Percentiles rank a stretch among this genome's conserved stretches.
These are phyloP conservation scores for Oryza brachyantha DNA, from an alignment of 176 grass and related monocot genomes.

Conservation along the genomic window DNA sequence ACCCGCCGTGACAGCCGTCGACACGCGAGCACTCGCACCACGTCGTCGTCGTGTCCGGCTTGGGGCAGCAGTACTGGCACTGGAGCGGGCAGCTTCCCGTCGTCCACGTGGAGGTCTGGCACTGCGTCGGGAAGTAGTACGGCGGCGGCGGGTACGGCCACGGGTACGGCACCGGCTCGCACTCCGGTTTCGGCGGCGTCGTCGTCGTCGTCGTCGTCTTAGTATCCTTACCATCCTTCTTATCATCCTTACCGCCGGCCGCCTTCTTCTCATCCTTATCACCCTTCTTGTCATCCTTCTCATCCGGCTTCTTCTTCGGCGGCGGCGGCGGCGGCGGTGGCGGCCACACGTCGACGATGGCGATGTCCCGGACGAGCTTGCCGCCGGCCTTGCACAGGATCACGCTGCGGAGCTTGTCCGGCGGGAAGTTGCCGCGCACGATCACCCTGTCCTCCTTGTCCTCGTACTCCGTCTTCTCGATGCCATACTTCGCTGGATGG, in stretches of 20 bases:
- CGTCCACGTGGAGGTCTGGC: not conserved
- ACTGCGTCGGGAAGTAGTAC: not conserved
- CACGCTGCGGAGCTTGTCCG: constrained; percentile 3
- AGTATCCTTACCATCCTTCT: too few species aligned
- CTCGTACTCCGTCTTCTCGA: constrained; percentile 42
- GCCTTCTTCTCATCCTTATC: too few species aligned
- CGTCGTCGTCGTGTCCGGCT: not conserved
- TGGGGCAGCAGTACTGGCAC: constrained; percentile 25
- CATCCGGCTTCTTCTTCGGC: not conserved
- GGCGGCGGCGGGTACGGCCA: constrained; percentile 13
- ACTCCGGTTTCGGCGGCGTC: not conserved
- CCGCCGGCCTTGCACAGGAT: constrained; percentile 12
- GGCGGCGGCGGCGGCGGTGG: too few species aligned
- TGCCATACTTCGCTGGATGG: constrained; percentile 26
- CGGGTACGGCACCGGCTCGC: constrained; percentile 2
- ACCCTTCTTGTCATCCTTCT: too few species aligned
- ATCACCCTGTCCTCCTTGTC: not conserved
- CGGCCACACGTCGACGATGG: not conserved
- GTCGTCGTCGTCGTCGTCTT: not conserved
- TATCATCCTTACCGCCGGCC: too few species aligned
- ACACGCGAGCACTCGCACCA: not conserved
- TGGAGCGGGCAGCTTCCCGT: constrained; percentile 2
- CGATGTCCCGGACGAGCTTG: not conserved
- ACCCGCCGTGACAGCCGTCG: not conserved
- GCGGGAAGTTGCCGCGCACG: constrained; percentile 29